phyloP scores from a whole-genome alignment of 176 grass and related monocot species.

The Ampelocalamus luodianensis region DNA sequence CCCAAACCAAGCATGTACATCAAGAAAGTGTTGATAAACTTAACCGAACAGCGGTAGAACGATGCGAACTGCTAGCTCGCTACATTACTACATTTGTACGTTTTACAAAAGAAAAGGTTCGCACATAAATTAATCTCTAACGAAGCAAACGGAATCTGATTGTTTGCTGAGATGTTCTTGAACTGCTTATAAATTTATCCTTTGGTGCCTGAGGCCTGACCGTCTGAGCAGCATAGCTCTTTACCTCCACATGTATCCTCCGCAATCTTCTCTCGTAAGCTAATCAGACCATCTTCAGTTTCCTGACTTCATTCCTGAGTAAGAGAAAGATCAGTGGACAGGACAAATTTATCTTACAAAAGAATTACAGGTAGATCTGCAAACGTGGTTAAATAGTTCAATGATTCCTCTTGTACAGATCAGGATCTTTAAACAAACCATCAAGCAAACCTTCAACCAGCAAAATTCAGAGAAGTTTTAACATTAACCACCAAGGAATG shows the following conservation, averaged over 20 bases:
- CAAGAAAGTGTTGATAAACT: background rate
- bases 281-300: background rate
- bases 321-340: background rate
- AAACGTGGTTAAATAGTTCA: constrained; percentile 7
- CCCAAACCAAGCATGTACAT: background rate
- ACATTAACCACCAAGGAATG: background rate
- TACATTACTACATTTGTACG: background rate
- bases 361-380: background rate
- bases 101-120: background rate
- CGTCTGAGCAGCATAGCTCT: background rate
- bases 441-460: constrained; percentile 12
- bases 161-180: background rate
- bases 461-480: background rate
- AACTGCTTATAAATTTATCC: background rate
- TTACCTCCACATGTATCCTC: background rate
- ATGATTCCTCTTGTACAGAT: background rate
- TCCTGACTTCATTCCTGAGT: background rate
- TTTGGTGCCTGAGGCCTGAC: background rate
- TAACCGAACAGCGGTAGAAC: background rate
- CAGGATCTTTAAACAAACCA: background rate
- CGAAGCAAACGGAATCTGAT: background rate
- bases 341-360: background rate
- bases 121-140: background rate
- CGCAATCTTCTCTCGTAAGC: background rate
- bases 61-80: no score